A percentile compares a stretch with the other conserved stretches of the same genome.
phyloP scores from a whole-genome alignment of 2,329 filamentous ascomycete genomes.

The Fusarium anguioides region DNA sequence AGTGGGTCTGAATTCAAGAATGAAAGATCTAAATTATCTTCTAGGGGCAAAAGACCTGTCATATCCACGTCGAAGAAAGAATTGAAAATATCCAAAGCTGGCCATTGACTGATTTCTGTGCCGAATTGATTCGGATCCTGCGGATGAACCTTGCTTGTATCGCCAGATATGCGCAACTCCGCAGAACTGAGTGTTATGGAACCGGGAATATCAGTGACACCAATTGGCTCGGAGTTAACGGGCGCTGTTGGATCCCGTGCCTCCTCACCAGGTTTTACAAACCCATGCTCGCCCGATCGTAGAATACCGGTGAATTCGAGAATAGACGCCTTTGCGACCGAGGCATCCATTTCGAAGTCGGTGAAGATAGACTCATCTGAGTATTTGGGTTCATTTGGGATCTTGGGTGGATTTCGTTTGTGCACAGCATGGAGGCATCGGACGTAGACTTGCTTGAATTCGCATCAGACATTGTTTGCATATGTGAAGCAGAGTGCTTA shows the following conservation, averaged over 20 bases:
- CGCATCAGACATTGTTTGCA: neutral
- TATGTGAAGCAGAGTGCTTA: rapidly evolving
- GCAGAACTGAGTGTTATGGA: too few species aligned
- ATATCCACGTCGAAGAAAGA: constrained; percentile 18
- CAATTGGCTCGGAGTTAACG: too few species aligned
- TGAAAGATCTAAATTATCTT: neutral
- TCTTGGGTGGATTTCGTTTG: rapidly evolving
- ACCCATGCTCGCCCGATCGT: neutral
- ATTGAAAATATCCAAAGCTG: constrained; percentile 8
- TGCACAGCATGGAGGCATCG: neutral
- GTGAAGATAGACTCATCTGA: neutral
- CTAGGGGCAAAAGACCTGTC: neutral
- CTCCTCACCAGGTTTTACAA: neutral
- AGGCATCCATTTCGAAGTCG: neutral
- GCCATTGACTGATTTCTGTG: neutral
- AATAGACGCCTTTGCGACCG: neutral
- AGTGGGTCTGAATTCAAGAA: neutral
- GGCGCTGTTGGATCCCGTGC: neutral
- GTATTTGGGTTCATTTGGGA: neutral
- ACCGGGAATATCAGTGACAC: too few species aligned
- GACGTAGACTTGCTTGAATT: neutral
- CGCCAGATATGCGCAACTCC: too few species aligned
- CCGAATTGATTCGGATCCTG: rapidly evolving
- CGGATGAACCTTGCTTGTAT: too few species aligned
- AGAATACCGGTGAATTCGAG: neutral